Evolutionary conservation across 805 yeast genomes (phyloP).

Genomic region (Candida ponderosae): DNA sequence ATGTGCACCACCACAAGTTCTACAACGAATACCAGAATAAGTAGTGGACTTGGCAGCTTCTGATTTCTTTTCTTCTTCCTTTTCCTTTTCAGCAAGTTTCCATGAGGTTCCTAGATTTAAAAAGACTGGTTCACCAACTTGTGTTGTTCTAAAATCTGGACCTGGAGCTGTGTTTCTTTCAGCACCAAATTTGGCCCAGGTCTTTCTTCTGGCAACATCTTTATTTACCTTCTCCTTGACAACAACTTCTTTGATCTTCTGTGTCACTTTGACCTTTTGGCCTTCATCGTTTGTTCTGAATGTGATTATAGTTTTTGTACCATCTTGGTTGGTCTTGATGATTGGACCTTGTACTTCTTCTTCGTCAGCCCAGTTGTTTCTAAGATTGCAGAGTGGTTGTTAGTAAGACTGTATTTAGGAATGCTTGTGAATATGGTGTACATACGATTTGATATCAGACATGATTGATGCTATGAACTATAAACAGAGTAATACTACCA

Average conservation of each 20-base stretch:
- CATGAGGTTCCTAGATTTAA: constrained; percentile 68
- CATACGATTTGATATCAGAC: constrained; percentile 7
- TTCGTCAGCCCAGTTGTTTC: constrained; percentile 30
- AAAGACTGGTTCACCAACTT: constrained; percentile 76
- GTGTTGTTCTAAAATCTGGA: constrained; percentile 84
- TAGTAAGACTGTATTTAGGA: neutral
- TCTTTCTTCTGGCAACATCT: constrained; percentile 77
- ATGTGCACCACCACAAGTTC: constrained; percentile 92
- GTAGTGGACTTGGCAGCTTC: constrained; percentile 38
- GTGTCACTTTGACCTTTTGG: constrained; percentile 81
- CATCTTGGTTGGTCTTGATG: constrained; percentile 73
- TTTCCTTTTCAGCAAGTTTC: constrained; percentile 72
- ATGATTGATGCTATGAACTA: too few relatives aligned
- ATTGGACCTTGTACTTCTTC: constrained; percentile 70
- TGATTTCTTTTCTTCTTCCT: constrained; percentile 44
- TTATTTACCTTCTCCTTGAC: constrained; percentile 81
- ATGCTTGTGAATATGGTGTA: neutral
- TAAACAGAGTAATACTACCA: too few relatives aligned
- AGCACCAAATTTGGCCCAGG: constrained; percentile 83
- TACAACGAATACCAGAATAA: constrained; percentile 57
- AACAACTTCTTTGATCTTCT: constrained; percentile 67
- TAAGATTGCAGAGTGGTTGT: constrained; percentile 1
- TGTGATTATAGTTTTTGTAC: constrained; percentile 81
- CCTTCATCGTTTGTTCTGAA: constrained; percentile 71
- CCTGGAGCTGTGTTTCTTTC: constrained; percentile 72